Evolutionary conservation across 176 grass and related monocot genomes (phyloP).

Genomic region (Oryza brachyantha): DNA sequence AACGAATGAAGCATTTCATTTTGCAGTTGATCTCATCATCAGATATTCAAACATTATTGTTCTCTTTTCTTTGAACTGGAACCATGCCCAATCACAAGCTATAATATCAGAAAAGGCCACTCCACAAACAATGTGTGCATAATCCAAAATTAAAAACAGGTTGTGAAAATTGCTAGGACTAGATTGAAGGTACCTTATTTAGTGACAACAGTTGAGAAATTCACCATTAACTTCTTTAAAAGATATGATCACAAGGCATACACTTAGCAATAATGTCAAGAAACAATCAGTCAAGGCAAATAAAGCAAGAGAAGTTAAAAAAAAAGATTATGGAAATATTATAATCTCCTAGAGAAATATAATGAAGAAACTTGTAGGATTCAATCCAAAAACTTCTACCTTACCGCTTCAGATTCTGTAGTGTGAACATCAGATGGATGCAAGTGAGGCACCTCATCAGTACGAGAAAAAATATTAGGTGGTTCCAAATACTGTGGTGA

Average conservation of each 20-base stretch:
- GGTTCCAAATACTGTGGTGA: constrained; percentile 29
- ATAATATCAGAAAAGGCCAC: not conserved
- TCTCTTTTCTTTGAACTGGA: not conserved
- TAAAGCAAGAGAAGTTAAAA: constrained; percentile 13
- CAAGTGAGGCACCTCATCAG: constrained; percentile 30
- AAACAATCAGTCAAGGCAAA: constrained; percentile 13
- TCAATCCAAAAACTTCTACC: constrained; percentile 20
- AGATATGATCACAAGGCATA: not conserved
- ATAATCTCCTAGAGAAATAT: constrained; percentile 20
- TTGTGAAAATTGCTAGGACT: constrained; percentile 16
- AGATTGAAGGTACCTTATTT: constrained; percentile 8
- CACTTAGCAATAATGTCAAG: constrained; percentile 16
- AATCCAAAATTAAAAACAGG: not conserved
- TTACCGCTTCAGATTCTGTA: constrained; percentile 50
- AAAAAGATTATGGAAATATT: not conserved
- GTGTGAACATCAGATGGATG: constrained; percentile 27
- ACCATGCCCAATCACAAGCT: constrained; percentile 4
- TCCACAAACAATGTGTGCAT: not conserved
- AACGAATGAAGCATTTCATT: constrained; percentile 26
- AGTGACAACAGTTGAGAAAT: constrained; percentile 17
- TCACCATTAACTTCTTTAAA: constrained; percentile 3
- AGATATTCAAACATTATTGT: not conserved
- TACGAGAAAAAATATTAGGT: constrained; percentile 11
- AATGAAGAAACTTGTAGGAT: constrained; percentile 24
- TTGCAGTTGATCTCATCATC: constrained; percentile 14